These are phyloP conservation scores for Pulveroboletus sp. DNA, from an alignment of 768 basidiomycete genomes.

Conservation along the genomic window DNA sequence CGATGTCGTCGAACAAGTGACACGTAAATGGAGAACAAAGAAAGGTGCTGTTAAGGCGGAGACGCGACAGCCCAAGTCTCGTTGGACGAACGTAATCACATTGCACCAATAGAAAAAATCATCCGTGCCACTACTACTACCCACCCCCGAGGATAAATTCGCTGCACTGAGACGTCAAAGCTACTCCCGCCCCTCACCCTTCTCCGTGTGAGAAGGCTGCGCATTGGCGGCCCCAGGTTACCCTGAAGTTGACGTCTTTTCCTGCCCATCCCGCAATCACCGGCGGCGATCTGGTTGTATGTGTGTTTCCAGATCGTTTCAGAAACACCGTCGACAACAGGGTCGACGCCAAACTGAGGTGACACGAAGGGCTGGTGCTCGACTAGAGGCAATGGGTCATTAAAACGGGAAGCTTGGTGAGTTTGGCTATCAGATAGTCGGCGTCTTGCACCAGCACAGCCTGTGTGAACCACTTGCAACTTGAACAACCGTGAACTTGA, in stretches of 20 bases:
- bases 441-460: not conserved
- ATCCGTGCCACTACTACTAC: not conserved
- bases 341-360: constrained; percentile 8
- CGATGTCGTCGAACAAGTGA: constrained; percentile 4
- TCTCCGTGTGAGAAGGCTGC: constrained; percentile 11
- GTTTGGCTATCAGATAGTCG: not conserved
- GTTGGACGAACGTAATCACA: constrained; percentile 14
- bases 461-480: not conserved
- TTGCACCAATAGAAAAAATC: not conserved
- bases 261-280: constrained; percentile 1
- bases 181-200: constrained; percentile 1
- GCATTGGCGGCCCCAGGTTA: not conserved
- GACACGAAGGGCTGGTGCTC: constrained; percentile 4
- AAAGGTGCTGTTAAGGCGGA: constrained; percentile 27
- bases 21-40: constrained; percentile 9
- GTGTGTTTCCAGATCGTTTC: constrained; percentile 2
- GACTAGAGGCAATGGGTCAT: not conserved
- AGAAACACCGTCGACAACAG: not conserved
- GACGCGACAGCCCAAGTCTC: constrained; percentile 5
- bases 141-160: constrained; percentile 3
- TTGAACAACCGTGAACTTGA: not conserved
- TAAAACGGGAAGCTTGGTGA: constrained; percentile 7
- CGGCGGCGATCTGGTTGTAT: constrained; percentile 3
- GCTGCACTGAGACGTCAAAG: constrained; percentile 11
- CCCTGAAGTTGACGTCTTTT: not conserved